Percentiles rank a stretch among this genome's conserved stretches.
Conservation (phyloP, 257 asterid species). For the Solanum chaucha region DNA sequence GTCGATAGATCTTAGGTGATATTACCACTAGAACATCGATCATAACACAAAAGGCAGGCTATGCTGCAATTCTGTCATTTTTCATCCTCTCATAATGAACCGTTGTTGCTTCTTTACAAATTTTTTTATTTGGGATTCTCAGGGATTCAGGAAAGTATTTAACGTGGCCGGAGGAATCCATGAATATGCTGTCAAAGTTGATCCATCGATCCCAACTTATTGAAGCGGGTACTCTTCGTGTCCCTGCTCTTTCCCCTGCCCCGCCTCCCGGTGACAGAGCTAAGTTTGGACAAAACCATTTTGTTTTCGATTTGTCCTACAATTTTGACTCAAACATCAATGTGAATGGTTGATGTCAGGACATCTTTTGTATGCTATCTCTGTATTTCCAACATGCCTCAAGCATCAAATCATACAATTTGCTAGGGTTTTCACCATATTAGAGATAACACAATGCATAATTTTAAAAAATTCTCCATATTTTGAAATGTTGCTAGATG, state of each 20-base stretch:
- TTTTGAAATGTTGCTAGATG: not conserved
- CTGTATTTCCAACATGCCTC: not conserved
- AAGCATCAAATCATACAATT: not conserved
- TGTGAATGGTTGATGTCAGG: not conserved
- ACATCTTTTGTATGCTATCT: not conserved
- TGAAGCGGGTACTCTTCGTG: constrained; percentile 15
- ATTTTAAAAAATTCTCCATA: not conserved
- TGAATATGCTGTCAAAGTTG: constrained; percentile 65
- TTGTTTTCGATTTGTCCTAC: not conserved
- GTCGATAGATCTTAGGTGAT: not conserved
- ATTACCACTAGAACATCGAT: not conserved
- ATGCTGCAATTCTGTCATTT: not conserved
- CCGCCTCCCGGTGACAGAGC: not conserved
- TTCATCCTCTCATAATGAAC: not conserved
- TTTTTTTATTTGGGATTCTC: constrained; percentile 1
- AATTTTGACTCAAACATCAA: not conserved
- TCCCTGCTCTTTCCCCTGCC: not conserved
- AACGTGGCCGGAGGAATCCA: constrained; percentile 92
- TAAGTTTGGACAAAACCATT: not conserved
- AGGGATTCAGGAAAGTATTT: constrained; percentile 83
- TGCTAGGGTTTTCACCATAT: not conserved
- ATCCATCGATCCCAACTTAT: constrained; percentile 79
- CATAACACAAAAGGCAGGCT: not conserved
- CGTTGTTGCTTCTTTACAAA: not conserved
- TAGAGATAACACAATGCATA: not conserved